phyloP scores from a whole-genome alignment of 768 basidiomycete species.

The Agrocybe praecox region DNA sequence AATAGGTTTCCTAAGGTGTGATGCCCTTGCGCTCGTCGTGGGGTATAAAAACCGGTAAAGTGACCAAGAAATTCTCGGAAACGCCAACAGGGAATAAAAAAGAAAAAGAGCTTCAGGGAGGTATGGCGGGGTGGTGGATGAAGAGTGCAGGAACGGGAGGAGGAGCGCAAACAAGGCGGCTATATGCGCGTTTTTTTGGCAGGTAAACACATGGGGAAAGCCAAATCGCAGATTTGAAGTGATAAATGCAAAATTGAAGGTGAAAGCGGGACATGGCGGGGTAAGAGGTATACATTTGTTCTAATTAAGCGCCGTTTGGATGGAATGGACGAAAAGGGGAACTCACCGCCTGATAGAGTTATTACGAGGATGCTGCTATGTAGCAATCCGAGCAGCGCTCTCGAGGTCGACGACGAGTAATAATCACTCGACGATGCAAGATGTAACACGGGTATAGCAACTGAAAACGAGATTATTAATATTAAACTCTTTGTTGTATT shows the following conservation, averaged over 20 bases:
- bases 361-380: conserved; percentile 21
- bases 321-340: conserved; percentile 14
- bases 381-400: conserved; percentile 12
- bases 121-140: conserved; percentile 13
- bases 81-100: conserved; percentile 22
- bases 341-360: conserved; percentile 23
- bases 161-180: conserved; percentile 27
- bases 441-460: conserved; percentile 20
- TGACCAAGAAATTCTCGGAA: conserved; percentile 14
- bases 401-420: background rate
- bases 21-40: background rate
- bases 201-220: background rate
- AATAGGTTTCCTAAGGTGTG: conserved; percentile 17
- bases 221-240: conserved; percentile 4
- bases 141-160: conserved; percentile 16
- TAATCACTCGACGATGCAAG: conserved; percentile 9
- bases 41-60: conserved; percentile 12
- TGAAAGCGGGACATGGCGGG: background rate
- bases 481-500: conserved; percentile 5
- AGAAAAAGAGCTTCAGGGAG: conserved; percentile 24
- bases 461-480: conserved; percentile 12
- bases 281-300: background rate
- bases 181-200: conserved; percentile 24
- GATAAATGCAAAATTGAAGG: conserved; percentile 6
- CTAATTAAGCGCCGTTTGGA: conserved; percentile 16